These are phyloP conservation scores for Hypoxylon intermedium DNA, from an alignment of 495 filamentous ascomycete genomes.

Conservation along the genomic window DNA sequence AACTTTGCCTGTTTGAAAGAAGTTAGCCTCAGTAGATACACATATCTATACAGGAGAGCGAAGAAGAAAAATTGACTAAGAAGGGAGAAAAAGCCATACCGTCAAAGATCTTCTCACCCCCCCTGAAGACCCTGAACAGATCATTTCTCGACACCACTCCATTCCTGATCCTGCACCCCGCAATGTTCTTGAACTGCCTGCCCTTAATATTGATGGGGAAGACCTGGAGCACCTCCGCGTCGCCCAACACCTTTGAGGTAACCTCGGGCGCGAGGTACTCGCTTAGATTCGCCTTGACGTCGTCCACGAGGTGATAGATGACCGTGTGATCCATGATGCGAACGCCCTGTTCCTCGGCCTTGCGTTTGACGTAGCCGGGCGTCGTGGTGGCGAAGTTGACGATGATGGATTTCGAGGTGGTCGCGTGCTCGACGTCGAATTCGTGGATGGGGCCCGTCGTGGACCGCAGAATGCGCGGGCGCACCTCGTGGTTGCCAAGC, in stretches of 20 bases:
- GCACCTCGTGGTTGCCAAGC: conserved; percentile 84
- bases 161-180: conserved; percentile 87
- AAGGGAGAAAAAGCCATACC: conserved; percentile 62
- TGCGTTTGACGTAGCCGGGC: conserved; percentile 68
- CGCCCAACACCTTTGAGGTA: conserved; percentile 74
- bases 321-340: conserved; percentile 84
- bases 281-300: conserved; percentile 72
- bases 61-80: background rate
- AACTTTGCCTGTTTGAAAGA: conserved; percentile 64
- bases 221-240: conserved; percentile 82
- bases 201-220: conserved; percentile 85
- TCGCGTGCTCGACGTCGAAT: conserved; percentile 88
- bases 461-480: conserved; percentile 75
- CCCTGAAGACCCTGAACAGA: conserved; percentile 75
- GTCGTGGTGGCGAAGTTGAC: conserved; percentile 86
- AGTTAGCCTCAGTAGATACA: conserved; percentile 16
- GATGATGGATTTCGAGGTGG: conserved; percentile 71
- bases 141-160: conserved; percentile 67
- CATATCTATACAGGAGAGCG: background rate
- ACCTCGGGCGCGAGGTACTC: conserved; percentile 70
- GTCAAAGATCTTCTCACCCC: conserved; percentile 72
- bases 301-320: conserved; percentile 90
- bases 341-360: conserved; percentile 74
- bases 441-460: conserved; percentile 80
- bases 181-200: conserved; percentile 72